A percentile compares a stretch with the other conserved stretches of the same genome.
Conservation (phyloP, 768 basidiomycete species). For the Polyporus arcularius region DNA sequence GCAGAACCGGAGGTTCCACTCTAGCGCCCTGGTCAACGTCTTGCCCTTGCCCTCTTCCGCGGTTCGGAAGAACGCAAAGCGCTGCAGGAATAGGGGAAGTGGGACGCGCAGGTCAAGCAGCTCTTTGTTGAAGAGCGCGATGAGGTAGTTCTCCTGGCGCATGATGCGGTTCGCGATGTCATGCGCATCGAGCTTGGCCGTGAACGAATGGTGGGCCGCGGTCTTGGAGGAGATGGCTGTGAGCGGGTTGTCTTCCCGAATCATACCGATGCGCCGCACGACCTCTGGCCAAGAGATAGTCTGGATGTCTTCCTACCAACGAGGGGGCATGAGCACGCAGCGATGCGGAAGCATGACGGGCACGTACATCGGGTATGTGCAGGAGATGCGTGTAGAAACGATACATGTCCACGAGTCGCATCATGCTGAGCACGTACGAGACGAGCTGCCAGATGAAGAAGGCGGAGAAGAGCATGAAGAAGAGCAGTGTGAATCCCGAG, state of each 20-base stretch:
- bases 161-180: constrained; percentile 98
- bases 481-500: constrained; percentile 80
- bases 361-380: constrained; percentile 86
- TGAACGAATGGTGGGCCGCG: constrained; percentile 60
- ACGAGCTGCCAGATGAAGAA: constrained; percentile 91
- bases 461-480: constrained; percentile 80
- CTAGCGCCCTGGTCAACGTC: constrained; percentile 84
- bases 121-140: constrained; percentile 97
- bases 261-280: constrained; percentile 84
- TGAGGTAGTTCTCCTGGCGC: constrained; percentile 98
- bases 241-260: constrained; percentile 91
- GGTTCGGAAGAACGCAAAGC: constrained; percentile 37
- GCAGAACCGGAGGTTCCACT: constrained; percentile 97
- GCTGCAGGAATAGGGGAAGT: constrained; percentile 59
- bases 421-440: constrained; percentile 71
- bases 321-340: constrained; percentile 12
- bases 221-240: constrained; percentile 75
- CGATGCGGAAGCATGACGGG: constrained; percentile 13
- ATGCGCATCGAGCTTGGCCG: constrained; percentile 93
- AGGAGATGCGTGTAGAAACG: constrained; percentile 94
- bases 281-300: constrained; percentile 97
- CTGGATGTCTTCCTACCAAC: constrained; percentile 85
- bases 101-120: constrained; percentile 87
- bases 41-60: constrained; percentile 66
- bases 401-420: constrained; percentile 91